Evolutionary conservation across 1,139 yeast species (phyloP), one percentile per base, ranked within the genome.

Genomic region (Yamadazyma trypodendri): DNA sequence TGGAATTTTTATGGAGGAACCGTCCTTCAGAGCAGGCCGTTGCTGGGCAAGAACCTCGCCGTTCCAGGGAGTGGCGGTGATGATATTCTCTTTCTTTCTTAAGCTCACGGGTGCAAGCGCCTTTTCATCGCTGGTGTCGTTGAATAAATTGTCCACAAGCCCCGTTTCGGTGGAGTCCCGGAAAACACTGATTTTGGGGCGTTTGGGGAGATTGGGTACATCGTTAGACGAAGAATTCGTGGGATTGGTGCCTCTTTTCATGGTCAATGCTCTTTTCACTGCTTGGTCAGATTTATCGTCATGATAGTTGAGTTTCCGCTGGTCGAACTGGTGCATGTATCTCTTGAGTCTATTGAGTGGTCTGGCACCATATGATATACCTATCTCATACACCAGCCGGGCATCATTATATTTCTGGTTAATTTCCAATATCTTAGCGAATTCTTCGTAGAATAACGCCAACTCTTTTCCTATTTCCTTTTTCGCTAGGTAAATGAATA

Each of bases 401-500:
- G 97, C 96, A 46, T 84, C 88, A 6, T 57, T 54, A 37, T 61
- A 58, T 41, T 76, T 70, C 16, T 75, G 75, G 22, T 63, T 63
- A 10, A 68, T 45, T 50, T 85, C 95, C 44, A 84, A 63, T 42
- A 69, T 77, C 21, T 69, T 68, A 3, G 96, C 90, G 61, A 86
- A 89, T 45, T 81, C 86, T 53, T 88, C 96, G 52, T 89, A 92
- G 55, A 75, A 90, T 16, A 79, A 53, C 0, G 96, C 81, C 39
- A 87, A 64, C 31, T 71, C 68, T 27, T 56, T 57, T 0, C 96
- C 97, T 24, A 92, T 87, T 36, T 75, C 79, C 49, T 84, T 83
- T 42, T 85, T 77, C 34, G 83, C 79, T 55, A 92, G 65, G 54
- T 84, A 89, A 2, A 79, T 69, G 56, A 83, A 90, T 4, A 87